These are phyloP conservation scores for Penicillium sp. DNA, from an alignment of 2,329 filamentous ascomycete species.

Conservation along the genomic window DNA sequence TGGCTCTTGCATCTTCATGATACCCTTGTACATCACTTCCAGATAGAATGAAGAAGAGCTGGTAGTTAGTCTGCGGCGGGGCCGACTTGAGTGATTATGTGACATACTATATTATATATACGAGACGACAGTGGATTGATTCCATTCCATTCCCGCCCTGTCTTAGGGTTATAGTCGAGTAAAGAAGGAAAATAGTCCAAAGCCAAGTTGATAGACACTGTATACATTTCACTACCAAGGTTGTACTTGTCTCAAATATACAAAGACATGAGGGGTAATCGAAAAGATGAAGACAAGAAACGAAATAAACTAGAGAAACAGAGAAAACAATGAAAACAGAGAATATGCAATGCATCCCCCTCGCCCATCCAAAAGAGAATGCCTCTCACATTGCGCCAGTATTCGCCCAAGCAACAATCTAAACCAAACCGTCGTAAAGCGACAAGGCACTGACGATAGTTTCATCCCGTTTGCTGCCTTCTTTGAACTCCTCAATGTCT, in stretches of 20 bases:
- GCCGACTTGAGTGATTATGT: constrained; percentile 4
- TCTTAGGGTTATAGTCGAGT: neutral
- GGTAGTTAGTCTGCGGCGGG: constrained; percentile 12
- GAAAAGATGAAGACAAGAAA: neutral
- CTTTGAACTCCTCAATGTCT: constrained; percentile 98
- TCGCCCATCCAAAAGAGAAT: constrained; percentile 7
- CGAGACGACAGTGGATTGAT: neutral
- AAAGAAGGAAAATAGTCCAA: neutral
- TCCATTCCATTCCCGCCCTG: neutral
- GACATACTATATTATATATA: constrained; percentile 6
- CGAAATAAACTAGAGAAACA: neutral
- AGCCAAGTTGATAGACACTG: neutral
- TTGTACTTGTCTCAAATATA: constrained; percentile 8
- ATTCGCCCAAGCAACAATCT: constrained; percentile 24
- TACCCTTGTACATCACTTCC: constrained; percentile 29
- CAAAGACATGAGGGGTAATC: constrained; percentile 6
- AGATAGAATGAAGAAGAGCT: constrained; percentile 25
- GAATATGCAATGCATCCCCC: constrained; percentile 7
- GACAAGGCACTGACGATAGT: constrained; percentile 97
- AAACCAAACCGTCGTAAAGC: constrained; percentile 93
- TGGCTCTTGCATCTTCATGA: constrained; percentile 21
- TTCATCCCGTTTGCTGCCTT: constrained; percentile 97
- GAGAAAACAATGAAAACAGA: too few relatives aligned
- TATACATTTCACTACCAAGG: constrained; percentile 3
- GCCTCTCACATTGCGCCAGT: constrained; percentile 20